Percentiles rank a stretch among this genome's conserved stretches.
These are phyloP conservation scores for Penicillium goetzii DNA, from an alignment of 495 filamentous ascomycete species.

Conservation along the genomic window DNA sequence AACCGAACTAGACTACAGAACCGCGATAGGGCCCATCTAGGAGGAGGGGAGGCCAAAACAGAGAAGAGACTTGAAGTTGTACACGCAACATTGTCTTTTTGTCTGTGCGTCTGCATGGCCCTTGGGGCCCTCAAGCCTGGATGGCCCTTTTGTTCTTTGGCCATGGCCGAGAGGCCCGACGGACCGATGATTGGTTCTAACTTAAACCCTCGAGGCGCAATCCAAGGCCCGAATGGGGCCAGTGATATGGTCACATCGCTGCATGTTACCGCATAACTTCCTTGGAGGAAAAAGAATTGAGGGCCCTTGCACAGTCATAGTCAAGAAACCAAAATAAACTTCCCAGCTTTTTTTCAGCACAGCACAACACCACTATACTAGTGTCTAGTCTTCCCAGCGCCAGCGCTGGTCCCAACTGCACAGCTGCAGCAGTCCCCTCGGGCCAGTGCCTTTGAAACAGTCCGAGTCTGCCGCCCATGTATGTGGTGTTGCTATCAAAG, in stretches of 20 bases:
- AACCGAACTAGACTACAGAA: background rate
- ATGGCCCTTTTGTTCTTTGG: background rate
- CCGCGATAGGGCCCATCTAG: background rate
- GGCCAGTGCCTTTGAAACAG: conserved; percentile 7
- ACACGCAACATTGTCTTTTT: conserved; percentile 21
- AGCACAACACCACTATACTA: too few relatives aligned
- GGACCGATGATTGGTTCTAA: conserved; percentile 20
- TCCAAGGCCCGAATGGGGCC: conserved; percentile 9
- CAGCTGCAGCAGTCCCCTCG: background rate
- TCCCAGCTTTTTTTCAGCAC: too few relatives aligned
- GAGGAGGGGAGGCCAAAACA: conserved; percentile 7
- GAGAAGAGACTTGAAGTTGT: conserved; percentile 2
- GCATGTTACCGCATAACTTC: conserved; percentile 25
- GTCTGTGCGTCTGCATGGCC: conserved; percentile 28
- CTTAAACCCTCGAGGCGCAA: conserved; percentile 16
- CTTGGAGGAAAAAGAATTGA: background rate
- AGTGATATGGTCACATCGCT: conserved; percentile 22
- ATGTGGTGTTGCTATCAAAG: conserved; percentile 4
- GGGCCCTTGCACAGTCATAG: background rate
- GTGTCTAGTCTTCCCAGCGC: background rate
- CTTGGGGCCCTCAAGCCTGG: background rate
- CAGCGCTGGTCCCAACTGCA: background rate
- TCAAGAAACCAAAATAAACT: background rate
- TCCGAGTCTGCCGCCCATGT: conserved; percentile 3
- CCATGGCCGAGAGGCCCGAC: conserved; percentile 4